Evolutionary conservation across 1,284 basidiomycete species (phyloP).

Genomic region (Sanguinoderma infundibulare): DNA sequence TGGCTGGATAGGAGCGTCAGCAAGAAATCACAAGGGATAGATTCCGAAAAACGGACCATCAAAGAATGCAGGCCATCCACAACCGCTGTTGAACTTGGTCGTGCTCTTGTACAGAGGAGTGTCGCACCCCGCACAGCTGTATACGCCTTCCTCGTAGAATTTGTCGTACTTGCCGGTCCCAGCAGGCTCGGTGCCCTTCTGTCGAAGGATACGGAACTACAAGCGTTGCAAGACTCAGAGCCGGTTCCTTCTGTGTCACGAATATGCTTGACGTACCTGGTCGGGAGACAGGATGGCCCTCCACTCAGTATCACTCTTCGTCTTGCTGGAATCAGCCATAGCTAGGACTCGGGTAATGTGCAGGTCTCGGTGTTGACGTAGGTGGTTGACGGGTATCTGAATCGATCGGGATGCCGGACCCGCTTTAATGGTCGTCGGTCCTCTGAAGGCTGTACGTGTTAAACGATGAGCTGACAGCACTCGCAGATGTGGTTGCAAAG

Average conservation of each 20-base stretch:
- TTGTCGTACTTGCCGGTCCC: slow-evolving; percentile 84
- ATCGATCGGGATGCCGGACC: neutral
- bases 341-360: slow-evolving; percentile 8
- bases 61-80: slow-evolving; percentile 98
- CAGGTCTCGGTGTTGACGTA: slow-evolving; percentile 4
- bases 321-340: slow-evolving; percentile 25
- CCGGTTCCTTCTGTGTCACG: neutral
- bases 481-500: slow-evolving; percentile 3
- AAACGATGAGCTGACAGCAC: slow-evolving; percentile 4
- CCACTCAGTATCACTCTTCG: slow-evolving; percentile 87
- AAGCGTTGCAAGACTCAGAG: neutral
- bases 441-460: slow-evolving; percentile 7
- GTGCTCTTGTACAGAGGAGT: slow-evolving; percentile 83
- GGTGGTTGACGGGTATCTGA: neutral
- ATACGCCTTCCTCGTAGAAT: slow-evolving; percentile 68
- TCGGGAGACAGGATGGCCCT: slow-evolving; percentile 79
- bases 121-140: slow-evolving; percentile 73
- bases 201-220: slow-evolving; percentile 84
- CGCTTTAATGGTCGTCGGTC: neutral
- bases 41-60: slow-evolving; percentile 62
- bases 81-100: slow-evolving; percentile 93
- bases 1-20: slow-evolving; percentile 49
- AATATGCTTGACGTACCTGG: slow-evolving; percentile 57
- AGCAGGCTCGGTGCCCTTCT: slow-evolving; percentile 87
- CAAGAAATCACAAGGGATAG: neutral